Evolutionary conservation across 1,284 basidiomycete genomes (phyloP).

Genomic region (Ganoderma leucocontextum): DNA sequence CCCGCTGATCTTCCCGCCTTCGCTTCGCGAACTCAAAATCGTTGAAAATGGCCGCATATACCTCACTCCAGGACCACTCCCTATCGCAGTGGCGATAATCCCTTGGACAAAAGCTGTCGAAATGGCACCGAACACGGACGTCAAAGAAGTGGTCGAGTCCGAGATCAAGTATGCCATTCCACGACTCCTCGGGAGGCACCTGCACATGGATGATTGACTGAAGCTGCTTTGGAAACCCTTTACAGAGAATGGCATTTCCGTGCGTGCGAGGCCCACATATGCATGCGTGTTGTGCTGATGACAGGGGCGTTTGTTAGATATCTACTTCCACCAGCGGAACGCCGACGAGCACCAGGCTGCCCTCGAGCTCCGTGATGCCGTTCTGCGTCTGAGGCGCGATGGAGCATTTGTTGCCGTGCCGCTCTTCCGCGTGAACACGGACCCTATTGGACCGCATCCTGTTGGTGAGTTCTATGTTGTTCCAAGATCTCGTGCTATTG

Average conservation of each 20-base stretch:
- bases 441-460: slow-evolving; percentile 79
- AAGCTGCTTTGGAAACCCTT: not conserved
- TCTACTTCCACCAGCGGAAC: slow-evolving; percentile 79
- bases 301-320: slow-evolving; percentile 55
- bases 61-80: not conserved
- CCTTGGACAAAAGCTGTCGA: not conserved
- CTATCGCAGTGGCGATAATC: not conserved
- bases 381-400: slow-evolving; percentile 70
- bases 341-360: slow-evolving; percentile 68
- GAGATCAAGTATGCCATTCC: slow-evolving; percentile 67
- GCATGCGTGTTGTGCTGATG: not conserved
- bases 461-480: slow-evolving; percentile 55
- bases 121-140: slow-evolving; percentile 57
- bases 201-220: not conserved
- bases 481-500: not conserved
- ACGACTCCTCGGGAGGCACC: not conserved
- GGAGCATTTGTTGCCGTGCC: slow-evolving; percentile 83
- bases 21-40: not conserved
- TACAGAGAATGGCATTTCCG: slow-evolving; percentile 82
- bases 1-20: not conserved
- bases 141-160: slow-evolving; percentile 65
- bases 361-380: slow-evolving; percentile 71
- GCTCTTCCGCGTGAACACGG: slow-evolving; percentile 71
- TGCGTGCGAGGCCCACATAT: slow-evolving; percentile 39
- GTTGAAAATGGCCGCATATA: not conserved